Evolutionary conservation across 2,329 filamentous ascomycete species (phyloP).

Genomic region (Epichloe baconii): DNA sequence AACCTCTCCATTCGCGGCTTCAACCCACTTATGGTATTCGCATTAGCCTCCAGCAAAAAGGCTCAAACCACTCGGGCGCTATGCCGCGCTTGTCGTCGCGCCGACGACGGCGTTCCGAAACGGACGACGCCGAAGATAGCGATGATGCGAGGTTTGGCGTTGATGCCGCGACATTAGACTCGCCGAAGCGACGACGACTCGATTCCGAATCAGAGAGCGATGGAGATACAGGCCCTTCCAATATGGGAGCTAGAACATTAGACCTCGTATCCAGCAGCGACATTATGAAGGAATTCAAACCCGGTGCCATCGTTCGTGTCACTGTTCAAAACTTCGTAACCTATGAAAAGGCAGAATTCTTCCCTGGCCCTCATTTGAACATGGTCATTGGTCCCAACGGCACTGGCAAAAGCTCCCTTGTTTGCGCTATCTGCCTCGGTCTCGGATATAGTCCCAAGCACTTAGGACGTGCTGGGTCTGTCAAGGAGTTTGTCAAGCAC

Average conservation of each 20-base stretch:
- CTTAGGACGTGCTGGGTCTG: slow-evolving; percentile 71
- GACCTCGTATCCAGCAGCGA: slow-evolving; percentile 7
- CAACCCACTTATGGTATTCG: neutral
- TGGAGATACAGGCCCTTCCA: slow-evolving; percentile 4
- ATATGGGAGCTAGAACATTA: slow-evolving; percentile 6
- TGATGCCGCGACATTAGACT: slow-evolving; percentile 15
- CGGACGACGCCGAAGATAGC: slow-evolving; percentile 27
- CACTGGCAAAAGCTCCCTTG: slow-evolving; percentile 92
- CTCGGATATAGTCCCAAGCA: slow-evolving; percentile 73
- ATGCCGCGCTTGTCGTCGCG: slow-evolving; percentile 20
- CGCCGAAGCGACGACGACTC: slow-evolving; percentile 25
- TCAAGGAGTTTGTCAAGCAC: slow-evolving; percentile 89
- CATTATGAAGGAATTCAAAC: slow-evolving; percentile 35
- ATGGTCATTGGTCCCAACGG: slow-evolving; percentile 99
- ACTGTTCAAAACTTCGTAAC: slow-evolving; percentile 85
- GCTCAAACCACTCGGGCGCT: slow-evolving; percentile 2
- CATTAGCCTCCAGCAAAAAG: neutral
- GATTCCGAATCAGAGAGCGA: slow-evolving; percentile 12
- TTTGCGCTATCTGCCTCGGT: slow-evolving; percentile 91
- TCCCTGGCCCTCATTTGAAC: slow-evolving; percentile 82
- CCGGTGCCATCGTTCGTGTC: slow-evolving; percentile 81
- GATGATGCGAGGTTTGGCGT: slow-evolving; percentile 13
- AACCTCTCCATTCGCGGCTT: neutral
- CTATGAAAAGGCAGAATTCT: slow-evolving; percentile 83
- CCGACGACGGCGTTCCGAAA: slow-evolving; percentile 30